These are phyloP conservation scores for Microdochium bolleyi DNA, from an alignment of 2,329 filamentous ascomycete genomes.

Conservation along the genomic window DNA sequence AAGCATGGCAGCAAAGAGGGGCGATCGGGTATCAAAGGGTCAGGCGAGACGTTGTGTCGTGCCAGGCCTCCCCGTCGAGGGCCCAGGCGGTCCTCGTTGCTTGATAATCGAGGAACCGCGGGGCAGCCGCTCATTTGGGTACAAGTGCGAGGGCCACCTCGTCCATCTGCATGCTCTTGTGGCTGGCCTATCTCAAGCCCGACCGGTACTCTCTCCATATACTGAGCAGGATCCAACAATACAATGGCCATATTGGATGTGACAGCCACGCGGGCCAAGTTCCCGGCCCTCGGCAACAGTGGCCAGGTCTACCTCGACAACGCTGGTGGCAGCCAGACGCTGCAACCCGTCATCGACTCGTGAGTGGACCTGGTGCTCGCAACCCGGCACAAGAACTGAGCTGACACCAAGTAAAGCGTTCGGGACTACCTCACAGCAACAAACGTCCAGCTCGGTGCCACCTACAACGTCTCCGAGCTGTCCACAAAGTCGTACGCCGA, in stretches of 20 bases:
- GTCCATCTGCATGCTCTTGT: too few relatives aligned
- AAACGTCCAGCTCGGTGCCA: constrained; percentile 71
- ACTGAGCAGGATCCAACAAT: not conserved
- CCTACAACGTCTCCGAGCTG: constrained; percentile 51
- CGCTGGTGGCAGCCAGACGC: constrained; percentile 65
- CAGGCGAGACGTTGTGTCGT: too few relatives aligned
- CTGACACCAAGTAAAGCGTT: constrained; percentile 34
- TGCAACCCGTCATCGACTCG: constrained; percentile 60
- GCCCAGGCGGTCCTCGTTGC: too few relatives aligned
- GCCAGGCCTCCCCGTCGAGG: too few relatives aligned
- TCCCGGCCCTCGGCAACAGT: constrained; percentile 55
- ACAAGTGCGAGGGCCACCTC: too few relatives aligned
- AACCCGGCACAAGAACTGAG: not conserved
- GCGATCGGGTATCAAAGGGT: too few relatives aligned
- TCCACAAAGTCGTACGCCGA: constrained; percentile 52
- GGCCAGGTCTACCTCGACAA: constrained; percentile 72
- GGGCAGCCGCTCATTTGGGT: too few relatives aligned
- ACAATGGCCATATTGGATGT: constrained; percentile 41
- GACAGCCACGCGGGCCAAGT: constrained; percentile 45
- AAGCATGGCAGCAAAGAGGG: too few relatives aligned
- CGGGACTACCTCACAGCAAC: constrained; percentile 55
- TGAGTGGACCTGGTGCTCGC: constrained; percentile 25
- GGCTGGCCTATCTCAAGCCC: too few relatives aligned
- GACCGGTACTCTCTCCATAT: not conserved
- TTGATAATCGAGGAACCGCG: too few relatives aligned